phyloP scores from a whole-genome alignment of 129 eudicot species.

The Calendula officinalis region DNA sequence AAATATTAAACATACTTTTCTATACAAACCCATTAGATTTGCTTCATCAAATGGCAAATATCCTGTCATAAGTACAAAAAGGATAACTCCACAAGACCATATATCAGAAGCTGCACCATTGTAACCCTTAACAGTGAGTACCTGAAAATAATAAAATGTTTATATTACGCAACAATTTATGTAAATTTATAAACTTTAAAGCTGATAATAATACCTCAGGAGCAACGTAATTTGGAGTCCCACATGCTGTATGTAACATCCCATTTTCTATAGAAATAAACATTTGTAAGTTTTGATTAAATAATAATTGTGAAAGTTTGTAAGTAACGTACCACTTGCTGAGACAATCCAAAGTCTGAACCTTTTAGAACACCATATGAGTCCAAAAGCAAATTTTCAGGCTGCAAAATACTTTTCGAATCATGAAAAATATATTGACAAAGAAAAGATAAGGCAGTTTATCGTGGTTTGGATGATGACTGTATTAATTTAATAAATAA shows the following conservation, averaged over 20 bases:
- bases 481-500: background rate
- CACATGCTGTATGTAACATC: slow-evolving; percentile 90
- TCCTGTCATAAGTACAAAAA: slow-evolving; percentile 93
- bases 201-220: slow-evolving; percentile 65
- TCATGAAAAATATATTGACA: too few species aligned
- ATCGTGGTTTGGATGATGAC: too few species aligned
- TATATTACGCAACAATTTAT: slow-evolving; percentile 7
- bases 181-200: slow-evolving; percentile 17
- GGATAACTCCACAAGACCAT: slow-evolving; percentile 98
- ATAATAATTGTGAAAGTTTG: background rate
- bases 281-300: background rate
- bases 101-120: slow-evolving; percentile 85
- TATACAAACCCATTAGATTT: slow-evolving; percentile 62
- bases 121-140: slow-evolving; percentile 75
- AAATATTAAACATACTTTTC: slow-evolving; percentile 43
- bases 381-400: slow-evolving; percentile 86
- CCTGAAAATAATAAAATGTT: slow-evolving; percentile 42
- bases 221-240: slow-evolving; percentile 95
- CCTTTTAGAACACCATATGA: slow-evolving; percentile 69
- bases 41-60: slow-evolving; percentile 91
- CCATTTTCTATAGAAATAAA: slow-evolving; percentile 52
- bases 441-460: too few species aligned
- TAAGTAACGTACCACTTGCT: slow-evolving; percentile 64
- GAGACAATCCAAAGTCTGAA: slow-evolving; percentile 93
- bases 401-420: slow-evolving; percentile 41